Evolutionary conservation across 73 alveolate species (phyloP).

Genomic region (Paramecium bursaria): DNA sequence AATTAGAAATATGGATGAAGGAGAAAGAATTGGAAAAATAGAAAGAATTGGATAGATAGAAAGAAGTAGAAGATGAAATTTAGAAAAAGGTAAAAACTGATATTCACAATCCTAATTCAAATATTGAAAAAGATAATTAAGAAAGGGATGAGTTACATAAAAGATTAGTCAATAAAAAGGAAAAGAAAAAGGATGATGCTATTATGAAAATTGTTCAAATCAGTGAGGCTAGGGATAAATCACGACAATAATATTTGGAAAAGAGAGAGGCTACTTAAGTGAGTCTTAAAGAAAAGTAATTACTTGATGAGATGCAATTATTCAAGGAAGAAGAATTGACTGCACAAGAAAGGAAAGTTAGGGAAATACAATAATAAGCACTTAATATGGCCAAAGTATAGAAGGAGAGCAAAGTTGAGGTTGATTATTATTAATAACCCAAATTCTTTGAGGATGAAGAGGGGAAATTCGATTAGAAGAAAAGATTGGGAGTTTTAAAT

Average conservation of each 20-base stretch:
- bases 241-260: slow-evolving; percentile 90
- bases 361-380: slow-evolving; percentile 79
- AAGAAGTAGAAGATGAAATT: slow-evolving; percentile 31
- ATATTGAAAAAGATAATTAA: slow-evolving; percentile 75
- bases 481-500: slow-evolving; percentile 61
- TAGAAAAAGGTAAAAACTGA: slow-evolving; percentile 16
- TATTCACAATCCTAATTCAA: slow-evolving; percentile 34
- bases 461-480: slow-evolving; percentile 61
- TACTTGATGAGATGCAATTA: slow-evolving; percentile 88
- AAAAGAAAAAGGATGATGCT: slow-evolving; percentile 14
- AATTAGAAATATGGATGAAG: slow-evolving; percentile 65
- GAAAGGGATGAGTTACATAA: slow-evolving; percentile 76
- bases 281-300: slow-evolving; percentile 84
- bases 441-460: slow-evolving; percentile 90
- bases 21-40: slow-evolving; percentile 44
- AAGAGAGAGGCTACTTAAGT: slow-evolving; percentile 90
- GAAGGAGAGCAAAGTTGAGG: slow-evolving; percentile 74
- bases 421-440: slow-evolving; percentile 77
- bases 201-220: slow-evolving; percentile 71
- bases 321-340: slow-evolving; percentile 87
- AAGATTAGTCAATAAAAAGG: slow-evolving; percentile 64
- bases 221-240: slow-evolving; percentile 83
- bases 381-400: slow-evolving; percentile 77
- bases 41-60: slow-evolving; percentile 59
- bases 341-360: slow-evolving; percentile 83